A percentile compares a stretch with the other conserved stretches of the same genome.
Conservation (phyloP, 2,329 filamentous ascomycete species). For the Byssoonygena ceratinophila region DNA sequence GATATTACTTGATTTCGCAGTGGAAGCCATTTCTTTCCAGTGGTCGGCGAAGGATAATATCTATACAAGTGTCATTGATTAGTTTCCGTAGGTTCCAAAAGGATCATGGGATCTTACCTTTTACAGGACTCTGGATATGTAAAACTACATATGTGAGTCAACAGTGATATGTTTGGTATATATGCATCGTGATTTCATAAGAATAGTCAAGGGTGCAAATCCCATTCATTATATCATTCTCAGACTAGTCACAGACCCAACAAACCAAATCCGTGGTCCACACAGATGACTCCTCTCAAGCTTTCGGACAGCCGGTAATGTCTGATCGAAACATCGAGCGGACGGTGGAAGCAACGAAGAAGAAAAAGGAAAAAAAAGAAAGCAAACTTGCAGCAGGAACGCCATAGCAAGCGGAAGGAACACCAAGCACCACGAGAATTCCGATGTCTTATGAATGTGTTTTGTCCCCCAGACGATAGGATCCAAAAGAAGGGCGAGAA, state of each 20-base stretch:
- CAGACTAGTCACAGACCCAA: background rate
- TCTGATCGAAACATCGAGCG: background rate
- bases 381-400: slow-evolving; percentile 1
- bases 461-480: background rate
- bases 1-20: no score
- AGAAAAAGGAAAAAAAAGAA: background rate
- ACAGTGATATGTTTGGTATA: slow-evolving; percentile 2
- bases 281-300: background rate
- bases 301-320: background rate
- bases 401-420: background rate
- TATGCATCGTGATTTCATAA: background rate
- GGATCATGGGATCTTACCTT: no score
- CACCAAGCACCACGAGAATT: slow-evolving; percentile 2
- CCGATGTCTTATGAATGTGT: slow-evolving; percentile 3
- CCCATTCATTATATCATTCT: slow-evolving; percentile 1
- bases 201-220: no score
- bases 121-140: no score
- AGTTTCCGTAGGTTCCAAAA: no score
- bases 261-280: background rate
- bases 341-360: background rate
- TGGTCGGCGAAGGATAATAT: no score
- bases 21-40: no score
- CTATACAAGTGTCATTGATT: no score
- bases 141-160: background rate
- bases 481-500: background rate